These are phyloP conservation scores for Cephalotrichum gorgonifer DNA, from an alignment of 2,329 filamentous ascomycete species.

Conservation along the genomic window DNA sequence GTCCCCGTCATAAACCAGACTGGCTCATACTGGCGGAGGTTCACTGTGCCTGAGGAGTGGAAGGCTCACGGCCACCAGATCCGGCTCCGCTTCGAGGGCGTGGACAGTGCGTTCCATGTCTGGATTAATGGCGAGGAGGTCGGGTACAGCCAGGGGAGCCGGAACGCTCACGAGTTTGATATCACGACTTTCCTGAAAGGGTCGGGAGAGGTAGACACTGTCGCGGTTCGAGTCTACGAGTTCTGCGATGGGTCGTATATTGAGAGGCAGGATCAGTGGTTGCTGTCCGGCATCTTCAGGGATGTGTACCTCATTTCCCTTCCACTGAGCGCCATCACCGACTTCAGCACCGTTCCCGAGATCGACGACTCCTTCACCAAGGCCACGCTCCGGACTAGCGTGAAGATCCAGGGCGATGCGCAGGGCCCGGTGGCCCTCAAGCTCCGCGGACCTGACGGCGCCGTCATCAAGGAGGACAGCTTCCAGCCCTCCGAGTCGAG, in stretches of 20 bases:
- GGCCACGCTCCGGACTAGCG: background rate
- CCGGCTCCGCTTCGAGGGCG: conserved; percentile 58
- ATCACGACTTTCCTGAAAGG: conserved; percentile 37
- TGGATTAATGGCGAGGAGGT: conserved; percentile 55
- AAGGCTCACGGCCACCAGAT: conserved; percentile 32
- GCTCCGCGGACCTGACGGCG: too few relatives aligned
- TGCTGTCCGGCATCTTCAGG: conserved; percentile 56
- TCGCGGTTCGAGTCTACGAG: conserved; percentile 59
- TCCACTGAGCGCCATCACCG: too few relatives aligned
- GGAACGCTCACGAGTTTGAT: conserved; percentile 63
- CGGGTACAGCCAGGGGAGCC: conserved; percentile 58
- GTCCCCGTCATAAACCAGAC: background rate
- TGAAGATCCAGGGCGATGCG: too few relatives aligned
- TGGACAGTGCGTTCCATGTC: conserved; percentile 61
- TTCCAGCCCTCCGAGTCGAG: too few relatives aligned
- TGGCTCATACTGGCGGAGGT: conserved; percentile 42
- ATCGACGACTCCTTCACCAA: conserved; percentile 46
- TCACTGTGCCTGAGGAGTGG: conserved; percentile 17
- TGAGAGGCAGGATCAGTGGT: conserved; percentile 63
- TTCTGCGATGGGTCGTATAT: conserved; percentile 61
- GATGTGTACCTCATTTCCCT: conserved; percentile 49
- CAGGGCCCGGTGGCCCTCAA: too few relatives aligned
- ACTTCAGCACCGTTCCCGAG: conserved; percentile 35
- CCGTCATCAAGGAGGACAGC: too few relatives aligned
- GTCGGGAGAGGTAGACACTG: conserved; percentile 29